phyloP scores from a whole-genome alignment of 1,284 basidiomycete species.

The Laetiporus sulphureus region DNA sequence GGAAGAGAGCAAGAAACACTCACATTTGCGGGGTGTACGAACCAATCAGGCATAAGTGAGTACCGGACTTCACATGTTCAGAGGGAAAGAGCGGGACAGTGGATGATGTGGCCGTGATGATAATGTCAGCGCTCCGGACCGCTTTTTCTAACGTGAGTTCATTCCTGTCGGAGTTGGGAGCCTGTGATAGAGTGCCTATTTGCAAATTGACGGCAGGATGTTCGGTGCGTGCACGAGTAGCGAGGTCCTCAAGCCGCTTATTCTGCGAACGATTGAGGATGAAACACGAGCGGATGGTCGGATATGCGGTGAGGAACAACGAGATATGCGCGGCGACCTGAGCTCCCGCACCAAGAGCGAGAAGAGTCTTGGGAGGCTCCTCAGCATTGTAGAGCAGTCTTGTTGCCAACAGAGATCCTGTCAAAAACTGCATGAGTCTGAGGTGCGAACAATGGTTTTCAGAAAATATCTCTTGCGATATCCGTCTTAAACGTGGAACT shows the following conservation, averaged over 20 bases:
- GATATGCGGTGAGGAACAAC: constrained; percentile 54
- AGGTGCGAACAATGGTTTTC: not conserved
- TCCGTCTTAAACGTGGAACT: no score
- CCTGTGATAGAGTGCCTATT: constrained; percentile 6
- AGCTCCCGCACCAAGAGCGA: constrained; percentile 74
- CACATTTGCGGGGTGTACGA: constrained; percentile 76
- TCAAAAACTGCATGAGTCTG: not conserved
- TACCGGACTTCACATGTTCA: constrained; percentile 49
- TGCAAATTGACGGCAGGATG: constrained; percentile 36
- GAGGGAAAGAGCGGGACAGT: constrained; percentile 64
- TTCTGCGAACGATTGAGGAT: constrained; percentile 63
- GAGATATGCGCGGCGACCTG: constrained; percentile 62
- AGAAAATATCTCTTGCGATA: no score
- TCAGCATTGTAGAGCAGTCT: constrained; percentile 39
- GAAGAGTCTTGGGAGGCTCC: constrained; percentile 37
- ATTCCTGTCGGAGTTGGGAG: not conserved
- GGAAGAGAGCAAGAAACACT: constrained; percentile 4
- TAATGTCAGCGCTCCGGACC: constrained; percentile 43
- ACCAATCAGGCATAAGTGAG: constrained; percentile 77
- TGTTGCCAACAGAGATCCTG: constrained; percentile 71
- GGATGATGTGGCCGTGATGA: constrained; percentile 77
- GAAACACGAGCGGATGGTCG: constrained; percentile 46
- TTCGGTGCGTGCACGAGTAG: constrained; percentile 29
- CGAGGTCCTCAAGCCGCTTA: constrained; percentile 40
- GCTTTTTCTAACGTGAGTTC: constrained; percentile 10